Conservation (phyloP, 306 rosid species). For the Ziziphus jujuba region DNA sequence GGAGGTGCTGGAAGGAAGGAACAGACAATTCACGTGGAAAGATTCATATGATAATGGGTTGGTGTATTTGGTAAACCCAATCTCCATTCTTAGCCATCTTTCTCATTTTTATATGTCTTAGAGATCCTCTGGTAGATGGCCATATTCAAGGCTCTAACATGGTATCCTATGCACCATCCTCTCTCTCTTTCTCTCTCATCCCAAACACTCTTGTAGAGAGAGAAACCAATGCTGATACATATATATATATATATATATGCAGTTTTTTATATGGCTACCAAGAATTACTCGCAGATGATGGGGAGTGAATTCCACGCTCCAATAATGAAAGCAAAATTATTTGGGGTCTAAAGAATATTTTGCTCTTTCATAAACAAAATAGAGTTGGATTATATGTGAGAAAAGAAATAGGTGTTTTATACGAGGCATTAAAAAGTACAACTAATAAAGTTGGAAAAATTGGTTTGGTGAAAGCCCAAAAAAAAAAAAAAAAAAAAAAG, state of each 20-base stretch:
- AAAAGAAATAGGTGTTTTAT: constrained; percentile 3
- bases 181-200: neutral
- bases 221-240: neutral
- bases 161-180: constrained; percentile 69
- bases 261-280: no score
- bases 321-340: neutral
- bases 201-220: neutral
- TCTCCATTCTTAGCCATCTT: constrained; percentile 15
- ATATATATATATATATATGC: neutral
- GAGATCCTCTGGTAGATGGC: constrained; percentile 40
- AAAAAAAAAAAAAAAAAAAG: no score
- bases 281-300: neutral
- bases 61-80: constrained; percentile 62
- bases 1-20: neutral
- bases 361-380: no score
- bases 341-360: no score
- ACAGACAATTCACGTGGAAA: constrained; percentile 67
- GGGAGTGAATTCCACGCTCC: constrained; percentile 4
- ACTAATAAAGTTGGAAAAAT: neutral
- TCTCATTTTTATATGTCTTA: neutral
- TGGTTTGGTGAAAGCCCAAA: no score
- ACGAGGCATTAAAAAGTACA: neutral
- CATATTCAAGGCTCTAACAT: constrained; percentile 44
- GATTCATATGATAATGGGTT: constrained; percentile 61
- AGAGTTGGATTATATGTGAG: neutral